Base-by-base conservation (phyloP, 2,329 filamentous ascomycete species). In the Plenodomus lindquistii region DNA sequence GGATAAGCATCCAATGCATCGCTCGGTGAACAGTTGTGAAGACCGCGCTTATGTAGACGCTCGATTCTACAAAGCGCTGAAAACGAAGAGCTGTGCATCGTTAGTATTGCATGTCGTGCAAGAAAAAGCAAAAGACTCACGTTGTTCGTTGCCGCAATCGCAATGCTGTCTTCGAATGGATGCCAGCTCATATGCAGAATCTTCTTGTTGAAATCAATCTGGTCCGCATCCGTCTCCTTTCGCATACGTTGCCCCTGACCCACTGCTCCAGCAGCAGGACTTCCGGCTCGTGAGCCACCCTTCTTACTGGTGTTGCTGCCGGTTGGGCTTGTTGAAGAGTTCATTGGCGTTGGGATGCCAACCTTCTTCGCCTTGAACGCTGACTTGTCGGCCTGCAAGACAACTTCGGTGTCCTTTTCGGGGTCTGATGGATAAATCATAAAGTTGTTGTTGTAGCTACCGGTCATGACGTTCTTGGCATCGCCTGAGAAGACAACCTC, bases 151-250 rank as follows among this genome's bases (percentile, higher is more conserved):
- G 94, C 94, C 63, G 94, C 94, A 79, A 99, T 99, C 48, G 94
- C 94, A 77, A 99, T 99, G 78, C 93, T 97, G 78, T 99, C 93
- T 77, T 99, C 94, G 67, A 95, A 97, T 40, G 94, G 94, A 85
- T 99, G 94, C 94, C 94, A 99, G 78, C 93, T 97, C 94, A 99
- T 99, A 75, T 99, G 94, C 71, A 99, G 74, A 66, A 99, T 99
- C 84, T 99, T 99, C 84, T 97, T 99, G 83, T 97, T 97, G 77
- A 97, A 99, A 76, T 99, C 94, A 75, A 97, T 97, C 78, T 97
- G 93, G 74, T 99, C 93, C 49, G 94, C 94, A 75, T 99, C 94
- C 44, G 94, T 99, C 79, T 99, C 94, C 79, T 97, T 97, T 69
- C 92, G 87, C 94, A 99, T 97, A 64, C 94, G 85, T 71, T 94